Evolutionary conservation across 2,329 filamentous ascomycete species (phyloP).

Genomic region (Colletotrichum sublineola): DNA sequence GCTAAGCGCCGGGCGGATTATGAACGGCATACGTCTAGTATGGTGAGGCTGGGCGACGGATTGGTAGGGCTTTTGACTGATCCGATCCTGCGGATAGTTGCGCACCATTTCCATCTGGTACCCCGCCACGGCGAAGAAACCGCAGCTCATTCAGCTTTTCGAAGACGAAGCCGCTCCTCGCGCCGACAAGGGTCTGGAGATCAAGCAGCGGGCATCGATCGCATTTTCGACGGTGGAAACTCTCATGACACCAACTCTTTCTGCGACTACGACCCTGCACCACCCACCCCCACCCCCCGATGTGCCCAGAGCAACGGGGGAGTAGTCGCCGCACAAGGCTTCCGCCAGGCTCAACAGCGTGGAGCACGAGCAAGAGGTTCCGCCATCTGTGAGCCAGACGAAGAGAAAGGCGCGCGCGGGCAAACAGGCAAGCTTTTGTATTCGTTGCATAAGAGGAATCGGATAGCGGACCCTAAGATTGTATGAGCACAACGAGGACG

Average conservation of each 20-base stretch:
- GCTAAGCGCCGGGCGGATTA: too few species aligned
- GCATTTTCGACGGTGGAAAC: conserved; percentile 73
- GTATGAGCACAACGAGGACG: too few species aligned
- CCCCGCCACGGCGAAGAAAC: conserved; percentile 91
- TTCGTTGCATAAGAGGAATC: too few species aligned
- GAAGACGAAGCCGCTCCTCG: conserved; percentile 83
- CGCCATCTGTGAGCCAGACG: conserved; percentile 59
- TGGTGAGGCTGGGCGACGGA: too few species aligned
- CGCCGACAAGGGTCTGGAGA: conserved; percentile 81
- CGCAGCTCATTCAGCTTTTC: conserved; percentile 87
- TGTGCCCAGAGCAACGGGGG: too few species aligned
- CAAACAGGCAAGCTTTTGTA: conserved; percentile 60
- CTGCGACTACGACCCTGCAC: conserved; percentile 69
- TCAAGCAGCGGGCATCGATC: conserved; percentile 90
- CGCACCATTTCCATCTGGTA: conserved; percentile 60
- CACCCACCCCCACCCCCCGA: conserved; percentile 64
- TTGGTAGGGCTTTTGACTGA: too few species aligned
- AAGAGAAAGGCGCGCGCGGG: conserved; percentile 67
- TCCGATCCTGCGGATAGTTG: too few species aligned
- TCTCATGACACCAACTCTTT: conserved; percentile 75
- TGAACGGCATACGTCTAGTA: too few species aligned
- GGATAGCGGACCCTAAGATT: too few species aligned
- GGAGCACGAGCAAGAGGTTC: conserved; percentile 58
- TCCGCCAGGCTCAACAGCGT: conserved; percentile 66
- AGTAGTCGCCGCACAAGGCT: conserved; percentile 65